Base-by-base conservation (phyloP, 345 rosid genomes). In the Combretum micranthum region DNA sequence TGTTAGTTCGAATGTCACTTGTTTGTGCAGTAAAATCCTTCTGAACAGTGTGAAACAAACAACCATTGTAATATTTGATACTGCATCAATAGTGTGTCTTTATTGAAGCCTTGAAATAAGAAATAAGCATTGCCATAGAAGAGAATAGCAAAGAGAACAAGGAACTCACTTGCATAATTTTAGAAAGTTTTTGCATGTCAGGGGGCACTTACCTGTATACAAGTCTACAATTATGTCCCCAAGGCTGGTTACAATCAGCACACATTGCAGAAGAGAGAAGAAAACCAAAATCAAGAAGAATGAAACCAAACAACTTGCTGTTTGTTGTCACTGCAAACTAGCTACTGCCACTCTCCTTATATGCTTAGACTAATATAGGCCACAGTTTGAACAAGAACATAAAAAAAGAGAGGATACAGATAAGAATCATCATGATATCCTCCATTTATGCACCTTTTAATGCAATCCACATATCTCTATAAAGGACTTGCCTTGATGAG, bases 151-250 rank as follows among this genome's bases (percentile, higher is more conserved):
- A 0, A 16, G 19, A 45, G 17, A 50, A 50, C n/a, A 6, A 20
- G 42, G n/a, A 0, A 48, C 69, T 57, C 43, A 80, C 98, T 75
- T 89, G 97, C 99, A 93, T 63, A 93, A 96, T 79, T 93, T 93
- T 73, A 93, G 73, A 73, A 93, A 89, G 72, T 85, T 93, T 65
- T 93, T 89, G 82, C 78, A 80, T 47, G 97, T 89, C 39, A 93
- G 65, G 5, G 94, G 97, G 50, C 99, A 93, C 69, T 73, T 77
- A 16, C 69, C 79, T 0, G 89, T 52, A 50, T 64, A 65, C 55
- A 93, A 72, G 69, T 89, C 99, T 19, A 93, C 76, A 15, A 84
- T 91, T 13, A 93, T 52, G 32, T 93, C 96, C 15, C 99, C 96
- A 46, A 89, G 68, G 60, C 97, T 93, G 18, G 99, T 93, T 20